Base-by-base conservation (phyloP, 768 basidiomycete species). In the Gautieria morchelliformis region DNA sequence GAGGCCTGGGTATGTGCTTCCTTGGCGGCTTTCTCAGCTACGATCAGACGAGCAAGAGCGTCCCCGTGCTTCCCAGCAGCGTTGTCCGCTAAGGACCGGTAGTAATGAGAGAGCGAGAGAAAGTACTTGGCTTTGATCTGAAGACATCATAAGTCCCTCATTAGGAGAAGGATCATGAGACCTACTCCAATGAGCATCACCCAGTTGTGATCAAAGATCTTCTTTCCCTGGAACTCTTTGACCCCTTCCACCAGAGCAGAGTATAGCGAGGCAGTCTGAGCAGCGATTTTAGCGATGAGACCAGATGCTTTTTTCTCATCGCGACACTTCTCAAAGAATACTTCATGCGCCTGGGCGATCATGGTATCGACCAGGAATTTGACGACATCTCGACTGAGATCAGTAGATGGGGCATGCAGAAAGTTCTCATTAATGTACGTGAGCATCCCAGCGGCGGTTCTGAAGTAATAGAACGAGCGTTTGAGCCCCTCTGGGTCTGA, bases 401-500 rank as follows among this genome's bases (percentile, higher is more conserved):
- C 96, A 1, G 91, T 96, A 20, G 89, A 93, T 0, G 96, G 96
- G 0, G 95, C 96, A 65, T 99, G 96, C 0, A 99, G 75, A 70
- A 99, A 99, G 79, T 99, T 97, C 71, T 99, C 96, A 73, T 98
- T 97, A 75, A 99, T 93, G 69, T 98, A 99, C 6, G 85, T 92
- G 66, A 97, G 82, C 92, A 99, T 96, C 19, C 96, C 96, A 2
- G 94, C 91, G 42, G 89, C 85, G 11, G 88, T 83, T 17, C 87
- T 77, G 64, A 92, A 89, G 71, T 92, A 94, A 71, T 91, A 82
- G 74, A 96, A 99, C 0, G 95, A 83, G 35, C 92, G 83, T 71
- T 96, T 98, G 64, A 92, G 70, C 19, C 94, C 93, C 69, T 97
- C 93, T 1, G 92, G 89, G 55, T 93, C 88, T 0, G 86, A 84